Evolutionary conservation across 1,284 basidiomycete genomes (phyloP).

Genomic region (Apiotrichum mycotoxinovorans): DNA sequence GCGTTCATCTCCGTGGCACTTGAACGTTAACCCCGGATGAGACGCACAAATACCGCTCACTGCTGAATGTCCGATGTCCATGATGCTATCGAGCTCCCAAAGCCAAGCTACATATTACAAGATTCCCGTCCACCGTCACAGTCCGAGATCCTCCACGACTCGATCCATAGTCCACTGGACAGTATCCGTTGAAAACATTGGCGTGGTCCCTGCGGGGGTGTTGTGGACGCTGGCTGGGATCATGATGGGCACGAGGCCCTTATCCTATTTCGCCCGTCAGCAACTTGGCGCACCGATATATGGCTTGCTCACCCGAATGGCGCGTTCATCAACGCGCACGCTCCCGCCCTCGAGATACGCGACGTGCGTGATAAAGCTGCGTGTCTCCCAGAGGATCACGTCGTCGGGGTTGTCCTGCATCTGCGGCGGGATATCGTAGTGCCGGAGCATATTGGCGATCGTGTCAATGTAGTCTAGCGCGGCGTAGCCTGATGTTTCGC

Average conservation of each 20-base stretch:
- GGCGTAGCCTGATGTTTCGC: slow-evolving; percentile 81
- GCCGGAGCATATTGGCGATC: slow-evolving; percentile 68
- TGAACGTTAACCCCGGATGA: no score
- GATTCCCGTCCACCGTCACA: not conserved
- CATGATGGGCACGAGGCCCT: slow-evolving; percentile 35
- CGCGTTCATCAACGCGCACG: slow-evolving; percentile 61
- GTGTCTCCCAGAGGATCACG: slow-evolving; percentile 54
- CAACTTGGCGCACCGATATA: not conserved
- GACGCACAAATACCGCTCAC: no score
- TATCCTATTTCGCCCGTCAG: slow-evolving; percentile 16
- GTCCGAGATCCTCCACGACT: slow-evolving; percentile 13
- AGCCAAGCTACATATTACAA: no score
- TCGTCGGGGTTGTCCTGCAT: slow-evolving; percentile 58
- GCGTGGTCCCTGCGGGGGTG: slow-evolving; percentile 17
- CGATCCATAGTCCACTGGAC: slow-evolving; percentile 45
- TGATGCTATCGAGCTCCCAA: no score
- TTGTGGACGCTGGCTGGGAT: slow-evolving; percentile 30
- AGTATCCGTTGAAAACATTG: slow-evolving; percentile 36
- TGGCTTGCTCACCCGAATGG: slow-evolving; percentile 59
- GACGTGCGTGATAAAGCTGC: slow-evolving; percentile 67
- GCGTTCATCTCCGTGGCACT: no score
- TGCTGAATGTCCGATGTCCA: no score
- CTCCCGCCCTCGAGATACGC: slow-evolving; percentile 66
- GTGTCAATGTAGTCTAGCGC: slow-evolving; percentile 82
- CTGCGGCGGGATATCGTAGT: slow-evolving; percentile 55